Evolutionary conservation across 306 rosid genomes (phyloP), one percentile per base, ranked within the genome.

Genomic region (Oxytropis ochrocephala): DNA sequence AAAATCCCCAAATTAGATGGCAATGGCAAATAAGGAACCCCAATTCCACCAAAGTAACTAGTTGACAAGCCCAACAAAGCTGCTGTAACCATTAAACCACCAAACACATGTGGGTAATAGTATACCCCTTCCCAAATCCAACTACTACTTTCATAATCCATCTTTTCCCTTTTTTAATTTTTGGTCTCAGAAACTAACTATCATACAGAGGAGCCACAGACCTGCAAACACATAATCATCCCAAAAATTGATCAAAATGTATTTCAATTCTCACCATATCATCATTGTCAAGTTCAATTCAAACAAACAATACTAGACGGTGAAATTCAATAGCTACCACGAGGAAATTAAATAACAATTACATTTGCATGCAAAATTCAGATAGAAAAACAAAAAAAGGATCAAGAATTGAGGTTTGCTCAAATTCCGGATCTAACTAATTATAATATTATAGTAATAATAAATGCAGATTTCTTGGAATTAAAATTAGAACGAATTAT

Each of bases 81-180:
- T 0, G 97, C 99, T 14, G 96, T 95, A 64, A 95, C 91, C 97
- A 95, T 95, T 74, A 95, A 63, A 69, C 97, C 99, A 9, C 99
- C 97, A 77, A 95, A 91, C 24, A 91, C 77, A 70, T 83, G 96
- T 5, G 96, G 92, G 75, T 86, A 82, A 76, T 83, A 80, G 75
- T 80, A 81, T 38, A 91, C 90, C 55, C 99, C 97, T 61, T 91
- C 97, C 99, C 97, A 87, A 74, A 89, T 87, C 99, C 96, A 95
- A 66, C 82, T 76, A 72, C 80, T 82, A 67, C 76, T 85, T 78
- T 90, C 96, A 48, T 87, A 95, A 56, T 91, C 96, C 97, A 95
- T 89, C 24, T 38, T 1, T 3, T 54, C 56, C 35, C 32, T 11
- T 46, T 8, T 8, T 5, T 64, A 64, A 29, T 49, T 43, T 52